phyloP scores from a whole-genome alignment of 2,329 filamentous ascomycete species.

The Orbilia javanica region DNA sequence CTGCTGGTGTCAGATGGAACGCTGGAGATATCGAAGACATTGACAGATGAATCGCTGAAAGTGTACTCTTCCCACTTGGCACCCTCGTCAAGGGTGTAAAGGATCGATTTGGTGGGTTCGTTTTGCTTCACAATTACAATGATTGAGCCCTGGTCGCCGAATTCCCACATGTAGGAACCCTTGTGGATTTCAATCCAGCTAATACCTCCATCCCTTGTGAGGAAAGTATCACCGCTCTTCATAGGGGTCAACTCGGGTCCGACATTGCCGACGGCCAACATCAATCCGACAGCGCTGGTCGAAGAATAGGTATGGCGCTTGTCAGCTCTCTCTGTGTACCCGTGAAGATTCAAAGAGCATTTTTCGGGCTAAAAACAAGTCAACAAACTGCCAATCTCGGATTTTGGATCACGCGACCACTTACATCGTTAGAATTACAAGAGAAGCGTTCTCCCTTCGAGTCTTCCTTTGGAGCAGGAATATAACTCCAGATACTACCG shows the following conservation, averaged over 20 bases:
- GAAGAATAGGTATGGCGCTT: constrained; percentile 88
- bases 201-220: constrained; percentile 90
- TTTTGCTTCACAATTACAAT: constrained; percentile 85
- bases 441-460: constrained; percentile 77
- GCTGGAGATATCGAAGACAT: constrained; percentile 84
- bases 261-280: constrained; percentile 93
- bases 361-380: constrained; percentile 69
- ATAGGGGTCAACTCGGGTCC: constrained; percentile 76
- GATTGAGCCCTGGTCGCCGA: constrained; percentile 93
- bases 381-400: background rate
- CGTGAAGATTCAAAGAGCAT: constrained; percentile 89
- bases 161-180: constrained; percentile 91
- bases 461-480: constrained; percentile 79
- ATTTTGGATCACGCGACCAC: background rate
- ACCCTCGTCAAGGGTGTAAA: constrained; percentile 86
- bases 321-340: constrained; percentile 90
- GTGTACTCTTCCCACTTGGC: constrained; percentile 80
- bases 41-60: constrained; percentile 76
- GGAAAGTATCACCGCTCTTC: constrained; percentile 86
- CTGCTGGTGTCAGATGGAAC: constrained; percentile 88
- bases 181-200: constrained; percentile 88
- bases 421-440: constrained; percentile 70
- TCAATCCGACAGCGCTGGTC: constrained; percentile 85
- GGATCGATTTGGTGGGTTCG: constrained; percentile 75
- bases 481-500: constrained; percentile 84